Conservation (phyloP, 2,329 filamentous ascomycete genomes). For the Zelopaecilomyces penicillatus region DNA sequence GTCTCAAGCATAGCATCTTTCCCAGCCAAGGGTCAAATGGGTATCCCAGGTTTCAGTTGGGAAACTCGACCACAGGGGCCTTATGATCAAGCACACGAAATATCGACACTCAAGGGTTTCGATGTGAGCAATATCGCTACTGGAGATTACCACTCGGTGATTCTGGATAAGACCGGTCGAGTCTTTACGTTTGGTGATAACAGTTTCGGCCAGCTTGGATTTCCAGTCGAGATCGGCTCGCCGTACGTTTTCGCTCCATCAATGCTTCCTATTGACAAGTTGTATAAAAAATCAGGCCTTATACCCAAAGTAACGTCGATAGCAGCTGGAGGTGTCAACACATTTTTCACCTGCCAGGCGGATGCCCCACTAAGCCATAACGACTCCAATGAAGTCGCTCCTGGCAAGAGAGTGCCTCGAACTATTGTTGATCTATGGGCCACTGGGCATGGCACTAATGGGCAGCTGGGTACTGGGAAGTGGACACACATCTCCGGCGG, state of each 20-base stretch:
- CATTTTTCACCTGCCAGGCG: constrained; percentile 80
- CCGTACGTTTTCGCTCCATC: constrained; percentile 61
- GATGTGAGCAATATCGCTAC: constrained; percentile 67
- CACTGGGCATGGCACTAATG: constrained; percentile 78
- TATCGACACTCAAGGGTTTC: constrained; percentile 61
- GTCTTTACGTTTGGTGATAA: constrained; percentile 91
- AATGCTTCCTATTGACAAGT: constrained; percentile 58
- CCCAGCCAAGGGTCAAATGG: constrained; percentile 77
- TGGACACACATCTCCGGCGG: constrained; percentile 81
- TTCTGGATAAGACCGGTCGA: constrained; percentile 64
- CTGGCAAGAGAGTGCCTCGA: constrained; percentile 24
- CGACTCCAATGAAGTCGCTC: constrained; percentile 15
- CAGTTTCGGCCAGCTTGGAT: constrained; percentile 81
- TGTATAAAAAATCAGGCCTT: constrained; percentile 61
- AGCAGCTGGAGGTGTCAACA: constrained; percentile 78
- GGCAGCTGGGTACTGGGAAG: constrained; percentile 72
- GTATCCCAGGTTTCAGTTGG: constrained; percentile 77
- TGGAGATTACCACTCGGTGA: constrained; percentile 80
- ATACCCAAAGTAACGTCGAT: constrained; percentile 64
- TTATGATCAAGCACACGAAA: constrained; percentile 76
- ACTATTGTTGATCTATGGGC: constrained; percentile 63
- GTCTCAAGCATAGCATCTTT: constrained; percentile 71
- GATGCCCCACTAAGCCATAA: constrained; percentile 33
- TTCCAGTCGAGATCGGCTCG: constrained; percentile 56
- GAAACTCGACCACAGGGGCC: constrained; percentile 64